phyloP scores from a whole-genome alignment of 2,329 filamentous ascomycete genomes.

The Calycina marina region DNA sequence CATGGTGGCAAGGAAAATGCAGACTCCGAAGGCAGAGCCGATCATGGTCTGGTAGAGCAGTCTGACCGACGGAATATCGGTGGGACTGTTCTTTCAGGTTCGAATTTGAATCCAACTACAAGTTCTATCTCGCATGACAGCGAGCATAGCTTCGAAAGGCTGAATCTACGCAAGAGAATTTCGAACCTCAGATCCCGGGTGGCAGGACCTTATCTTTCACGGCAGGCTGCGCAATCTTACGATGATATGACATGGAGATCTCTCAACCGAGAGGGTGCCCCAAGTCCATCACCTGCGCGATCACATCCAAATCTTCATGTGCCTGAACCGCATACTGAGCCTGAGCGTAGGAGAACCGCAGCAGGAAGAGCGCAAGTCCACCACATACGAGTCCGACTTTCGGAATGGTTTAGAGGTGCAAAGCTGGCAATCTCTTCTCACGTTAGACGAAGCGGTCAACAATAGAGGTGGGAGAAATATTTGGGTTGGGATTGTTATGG shows the following conservation, averaged over 20 bases:
- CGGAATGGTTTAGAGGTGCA: constrained; percentile 17
- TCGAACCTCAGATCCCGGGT: constrained; percentile 17
- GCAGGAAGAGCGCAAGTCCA: constrained; percentile 7
- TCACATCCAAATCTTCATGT: constrained; percentile 14
- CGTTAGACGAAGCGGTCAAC: too few species aligned
- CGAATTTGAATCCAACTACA: constrained; percentile 1
- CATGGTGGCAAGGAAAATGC: constrained; percentile 4
- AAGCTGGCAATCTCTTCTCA: constrained; percentile 15
- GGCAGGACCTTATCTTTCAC: constrained; percentile 13
- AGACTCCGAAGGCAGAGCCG: constrained; percentile 5
- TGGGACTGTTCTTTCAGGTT: too few species aligned
- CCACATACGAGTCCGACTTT: constrained; percentile 15
- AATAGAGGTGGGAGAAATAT: too few species aligned
- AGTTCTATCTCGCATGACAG: constrained; percentile 27
- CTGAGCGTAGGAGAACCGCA: constrained; percentile 1
- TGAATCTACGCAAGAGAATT: constrained; percentile 16
- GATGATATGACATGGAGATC: constrained; percentile 18
- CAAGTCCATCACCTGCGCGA: constrained; percentile 6
- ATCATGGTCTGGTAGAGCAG: too few species aligned
- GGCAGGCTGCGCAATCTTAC: constrained; percentile 15
- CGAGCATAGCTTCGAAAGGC: constrained; percentile 14
- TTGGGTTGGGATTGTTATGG: too few species aligned
- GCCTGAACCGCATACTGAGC: constrained; percentile 6
- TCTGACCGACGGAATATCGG: too few species aligned
- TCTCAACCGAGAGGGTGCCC: constrained; percentile 4